phyloP scores from a whole-genome alignment of 345 rosid species.

The Tarenaya hassleriana region DNA sequence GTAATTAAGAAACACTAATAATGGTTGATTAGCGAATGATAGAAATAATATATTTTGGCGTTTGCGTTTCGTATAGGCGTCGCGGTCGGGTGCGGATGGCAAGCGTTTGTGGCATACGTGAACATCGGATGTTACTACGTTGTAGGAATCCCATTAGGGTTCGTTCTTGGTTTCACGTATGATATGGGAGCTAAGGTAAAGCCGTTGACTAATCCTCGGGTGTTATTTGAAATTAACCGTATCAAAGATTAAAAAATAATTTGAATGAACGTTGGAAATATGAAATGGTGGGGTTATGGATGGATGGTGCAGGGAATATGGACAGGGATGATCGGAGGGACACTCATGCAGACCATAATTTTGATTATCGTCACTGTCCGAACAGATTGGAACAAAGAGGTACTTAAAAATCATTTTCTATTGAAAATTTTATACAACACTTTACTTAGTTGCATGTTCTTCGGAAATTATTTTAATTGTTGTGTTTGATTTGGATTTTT shows the following conservation, averaged over 20 bases:
- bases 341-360: slow-evolving; percentile 47
- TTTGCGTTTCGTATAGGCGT: slow-evolving; percentile 35
- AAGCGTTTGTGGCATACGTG: slow-evolving; percentile 77
- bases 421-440: not conserved
- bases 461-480: slow-evolving; percentile 2
- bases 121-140: slow-evolving; percentile 70
- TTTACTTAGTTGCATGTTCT: slow-evolving; percentile 1
- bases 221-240: not conserved
- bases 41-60: not conserved
- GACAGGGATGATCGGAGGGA: slow-evolving; percentile 68
- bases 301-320: slow-evolving; percentile 44
- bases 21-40: not conserved
- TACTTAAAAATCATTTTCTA: not conserved
- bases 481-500: not conserved
- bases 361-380: slow-evolving; percentile 39
- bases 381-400: slow-evolving; percentile 67
- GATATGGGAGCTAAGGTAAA: slow-evolving; percentile 56
- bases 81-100: slow-evolving; percentile 87
- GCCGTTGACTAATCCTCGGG: too few species aligned
- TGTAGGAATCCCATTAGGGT: slow-evolving; percentile 56
- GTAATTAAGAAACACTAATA: too few species aligned
- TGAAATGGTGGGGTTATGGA: not conserved
- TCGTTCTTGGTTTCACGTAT: slow-evolving; percentile 48
- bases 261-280: slow-evolving; percentile 2
- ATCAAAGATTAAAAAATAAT: not conserved